Evolutionary conservation across 2,329 filamentous ascomycete genomes (phyloP).

Genomic region (Phoma sp.): DNA sequence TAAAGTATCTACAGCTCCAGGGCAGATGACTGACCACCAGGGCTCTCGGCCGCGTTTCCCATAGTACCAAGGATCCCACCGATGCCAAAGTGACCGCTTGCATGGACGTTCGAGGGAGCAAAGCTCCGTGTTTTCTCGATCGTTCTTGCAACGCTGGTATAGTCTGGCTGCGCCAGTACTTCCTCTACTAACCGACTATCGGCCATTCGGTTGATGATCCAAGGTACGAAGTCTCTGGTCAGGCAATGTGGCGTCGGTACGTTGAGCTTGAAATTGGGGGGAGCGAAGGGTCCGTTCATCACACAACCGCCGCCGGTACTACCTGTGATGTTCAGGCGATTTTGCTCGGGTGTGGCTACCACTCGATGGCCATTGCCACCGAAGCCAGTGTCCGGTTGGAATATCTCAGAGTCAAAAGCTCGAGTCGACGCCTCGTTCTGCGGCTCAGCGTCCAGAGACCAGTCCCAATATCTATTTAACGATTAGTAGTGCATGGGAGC

Average conservation of each 20-base stretch:
- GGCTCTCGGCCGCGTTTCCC: slow-evolving; percentile 44
- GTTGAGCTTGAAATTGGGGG: slow-evolving; percentile 30
- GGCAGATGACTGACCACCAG: slow-evolving; percentile 19
- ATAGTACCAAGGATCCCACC: slow-evolving; percentile 42
- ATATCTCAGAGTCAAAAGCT: slow-evolving; percentile 26
- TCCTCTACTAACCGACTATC: slow-evolving; percentile 29
- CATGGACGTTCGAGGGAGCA: slow-evolving; percentile 41
- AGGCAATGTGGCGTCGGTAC: slow-evolving; percentile 35
- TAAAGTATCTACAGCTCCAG: no score
- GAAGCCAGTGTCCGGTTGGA: slow-evolving; percentile 36
- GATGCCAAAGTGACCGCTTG: slow-evolving; percentile 46
- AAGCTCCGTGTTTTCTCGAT: slow-evolving; percentile 32
- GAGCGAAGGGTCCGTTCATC: slow-evolving; percentile 37
- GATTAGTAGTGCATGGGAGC: slow-evolving; percentile 36
- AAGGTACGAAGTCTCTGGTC: slow-evolving; percentile 39
- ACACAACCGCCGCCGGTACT: slow-evolving; percentile 45
- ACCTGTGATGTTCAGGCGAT: slow-evolving; percentile 32
- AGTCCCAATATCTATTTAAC: slow-evolving; percentile 32
- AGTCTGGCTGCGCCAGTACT: slow-evolving; percentile 32
- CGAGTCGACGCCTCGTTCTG: slow-evolving; percentile 20
- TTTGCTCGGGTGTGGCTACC: slow-evolving; percentile 30
- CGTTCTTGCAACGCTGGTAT: slow-evolving; percentile 34
- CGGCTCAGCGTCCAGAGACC: slow-evolving; percentile 28
- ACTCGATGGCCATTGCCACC: slow-evolving; percentile 43
- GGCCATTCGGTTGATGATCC: slow-evolving; percentile 30